Evolutionary conservation across 208 protist species (phyloP), one percentile per base, ranked within the genome.

Genomic region (Trypanosoma lewisi): DNA sequence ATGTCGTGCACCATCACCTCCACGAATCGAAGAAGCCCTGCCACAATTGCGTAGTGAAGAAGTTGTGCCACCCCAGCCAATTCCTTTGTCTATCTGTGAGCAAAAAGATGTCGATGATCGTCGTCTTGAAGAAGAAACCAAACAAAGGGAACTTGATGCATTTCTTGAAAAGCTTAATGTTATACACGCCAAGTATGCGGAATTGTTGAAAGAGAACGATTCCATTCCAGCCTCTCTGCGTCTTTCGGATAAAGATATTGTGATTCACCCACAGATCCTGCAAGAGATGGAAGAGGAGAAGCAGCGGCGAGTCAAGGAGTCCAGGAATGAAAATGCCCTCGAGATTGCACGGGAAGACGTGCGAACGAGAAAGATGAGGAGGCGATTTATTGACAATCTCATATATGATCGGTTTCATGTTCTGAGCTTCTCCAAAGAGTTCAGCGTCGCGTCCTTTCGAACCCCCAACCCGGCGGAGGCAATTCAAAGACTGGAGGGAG

Each of bases 351-450:
- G 91, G 17, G 83, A 92, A 56, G 60, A 82, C 27, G 52, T 96
- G n/a, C 78, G 73, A 11, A 90, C 96, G 17, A 34, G 55, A 9
- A 99, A 99, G 78, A 83, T 98, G 58, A 66, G 80, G 42, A 58
- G 63, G 1, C 63, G 78, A 30, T 98, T 97, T 64, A 60, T 98
- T 21, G 87, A 96, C 44, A 82, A 87, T 53, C 73, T 98, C 14
- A 69, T 94, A 19, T 95, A 89, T 45, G 96, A 98, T 66, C 82
- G 88, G 2, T 96, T 98, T 63, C 68, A 85, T 17, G 73, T 99
- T 0, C 58, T 69, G 14, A 79, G 89, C 14, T 95, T 98, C 51
- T 76, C 78, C 8, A 53, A 48, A 2, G 71, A 80, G 25, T 88
- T 87, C 41, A 49, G 44, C 31, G 97, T 98, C 21, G 66, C 85